These are phyloP conservation scores for Dactylis glomerata DNA, from an alignment of 176 grass and related monocot genomes.

Conservation along the genomic window DNA sequence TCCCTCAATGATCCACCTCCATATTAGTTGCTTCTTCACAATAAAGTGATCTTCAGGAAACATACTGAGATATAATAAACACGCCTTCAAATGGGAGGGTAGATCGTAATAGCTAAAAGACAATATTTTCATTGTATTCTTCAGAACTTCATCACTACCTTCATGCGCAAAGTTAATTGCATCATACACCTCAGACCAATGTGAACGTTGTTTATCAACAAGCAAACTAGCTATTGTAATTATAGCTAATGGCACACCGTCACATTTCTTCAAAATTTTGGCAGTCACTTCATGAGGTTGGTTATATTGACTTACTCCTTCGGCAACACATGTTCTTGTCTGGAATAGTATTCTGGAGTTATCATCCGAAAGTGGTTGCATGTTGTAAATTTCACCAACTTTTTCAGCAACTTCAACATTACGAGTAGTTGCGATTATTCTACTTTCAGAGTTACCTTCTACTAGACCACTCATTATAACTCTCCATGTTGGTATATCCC, in stretches of 20 bases:
- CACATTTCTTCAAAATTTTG: no score
- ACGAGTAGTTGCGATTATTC: background rate
- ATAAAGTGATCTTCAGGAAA: background rate
- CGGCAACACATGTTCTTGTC: background rate
- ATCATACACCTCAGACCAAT: background rate
- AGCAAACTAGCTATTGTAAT: background rate
- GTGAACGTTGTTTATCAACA: background rate
- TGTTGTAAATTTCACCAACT: background rate
- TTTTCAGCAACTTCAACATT: background rate
- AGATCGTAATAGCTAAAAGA: conserved; percentile 3
- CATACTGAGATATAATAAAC: background rate
- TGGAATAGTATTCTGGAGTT: background rate
- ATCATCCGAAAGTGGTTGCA: background rate
- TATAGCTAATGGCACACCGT: background rate
- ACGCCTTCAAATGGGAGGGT: background rate
- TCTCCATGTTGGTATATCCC: background rate
- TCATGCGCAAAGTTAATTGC: background rate
- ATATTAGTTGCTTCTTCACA: background rate
- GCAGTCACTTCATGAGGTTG: background rate
- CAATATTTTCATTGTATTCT: background rate
- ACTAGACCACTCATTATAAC: background rate
- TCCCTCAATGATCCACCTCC: background rate
- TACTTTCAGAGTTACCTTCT: background rate
- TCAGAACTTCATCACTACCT: background rate
- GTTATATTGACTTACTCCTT: background rate